Conservation (phyloP, 768 basidiomycete species). For the Fomitopsis serialis region DNA sequence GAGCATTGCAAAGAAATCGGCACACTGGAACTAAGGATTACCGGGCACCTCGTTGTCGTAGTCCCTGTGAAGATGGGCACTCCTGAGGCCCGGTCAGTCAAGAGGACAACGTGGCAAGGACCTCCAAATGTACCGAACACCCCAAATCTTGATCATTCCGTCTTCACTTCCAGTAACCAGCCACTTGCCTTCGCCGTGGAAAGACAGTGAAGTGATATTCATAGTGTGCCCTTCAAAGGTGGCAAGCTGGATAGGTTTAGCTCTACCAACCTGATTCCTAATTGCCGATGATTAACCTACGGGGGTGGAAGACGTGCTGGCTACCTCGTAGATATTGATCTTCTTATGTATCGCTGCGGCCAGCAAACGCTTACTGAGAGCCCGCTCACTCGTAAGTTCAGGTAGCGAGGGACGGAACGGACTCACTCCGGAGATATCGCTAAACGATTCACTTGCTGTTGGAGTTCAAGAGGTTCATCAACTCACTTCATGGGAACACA, state of each 20-base stretch:
- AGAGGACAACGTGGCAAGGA: slow-evolving; percentile 16
- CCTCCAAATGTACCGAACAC: slow-evolving; percentile 66
- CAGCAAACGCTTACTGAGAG: slow-evolving; percentile 76
- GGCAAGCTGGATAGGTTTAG: slow-evolving; percentile 47
- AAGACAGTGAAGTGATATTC: slow-evolving; percentile 94
- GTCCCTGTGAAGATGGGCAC: slow-evolving; percentile 81
- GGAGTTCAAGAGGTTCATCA: slow-evolving; percentile 8
- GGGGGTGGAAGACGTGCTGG: slow-evolving; percentile 56
- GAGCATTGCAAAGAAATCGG: not conserved
- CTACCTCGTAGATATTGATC: slow-evolving; percentile 86
- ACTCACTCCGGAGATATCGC: slow-evolving; percentile 94
- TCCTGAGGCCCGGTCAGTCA: slow-evolving; percentile 33
- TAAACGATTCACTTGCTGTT: slow-evolving; percentile 94
- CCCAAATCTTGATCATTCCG: slow-evolving; percentile 98
- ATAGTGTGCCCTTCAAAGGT: slow-evolving; percentile 88
- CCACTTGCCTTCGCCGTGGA: slow-evolving; percentile 97
- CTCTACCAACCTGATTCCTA: no score
- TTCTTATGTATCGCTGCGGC: slow-evolving; percentile 97
- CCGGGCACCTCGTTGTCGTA: slow-evolving; percentile 93
- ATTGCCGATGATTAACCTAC: slow-evolving; percentile 22
- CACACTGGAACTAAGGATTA: slow-evolving; percentile 28
- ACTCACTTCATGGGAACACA: slow-evolving; percentile 1
- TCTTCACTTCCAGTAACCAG: slow-evolving; percentile 97
- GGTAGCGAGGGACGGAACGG: slow-evolving; percentile 6
- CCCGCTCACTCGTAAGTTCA: slow-evolving; percentile 3